phyloP scores from a whole-genome alignment of 2,329 filamentous ascomycete species.

The Pseudogymnoascus sp. region DNA sequence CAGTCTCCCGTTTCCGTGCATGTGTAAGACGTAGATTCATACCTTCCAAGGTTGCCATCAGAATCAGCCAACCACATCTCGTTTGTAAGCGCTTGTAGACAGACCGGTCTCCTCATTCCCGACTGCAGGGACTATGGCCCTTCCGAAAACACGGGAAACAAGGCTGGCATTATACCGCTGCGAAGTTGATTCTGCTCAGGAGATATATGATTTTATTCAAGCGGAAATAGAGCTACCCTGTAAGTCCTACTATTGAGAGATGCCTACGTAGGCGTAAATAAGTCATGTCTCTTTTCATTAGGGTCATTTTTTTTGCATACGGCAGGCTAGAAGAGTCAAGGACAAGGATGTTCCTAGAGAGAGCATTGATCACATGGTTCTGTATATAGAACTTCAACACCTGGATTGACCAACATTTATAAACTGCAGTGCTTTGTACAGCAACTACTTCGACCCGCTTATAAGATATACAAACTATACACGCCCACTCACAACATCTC shows the following conservation, averaged over 20 bases:
- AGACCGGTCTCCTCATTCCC: background rate
- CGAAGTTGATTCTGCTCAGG: too few species aligned
- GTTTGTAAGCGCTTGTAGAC: background rate
- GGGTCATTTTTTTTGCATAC: too few species aligned
- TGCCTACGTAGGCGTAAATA: too few species aligned
- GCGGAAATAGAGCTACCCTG: too few species aligned
- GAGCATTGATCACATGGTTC: background rate
- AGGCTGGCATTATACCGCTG: background rate
- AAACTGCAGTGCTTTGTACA: conserved; percentile 39
- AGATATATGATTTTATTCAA: too few species aligned
- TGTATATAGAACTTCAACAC: conserved; percentile 17
- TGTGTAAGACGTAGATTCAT: background rate
- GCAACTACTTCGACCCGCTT: conserved; percentile 33
- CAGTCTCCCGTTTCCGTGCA: background rate
- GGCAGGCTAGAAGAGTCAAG: background rate
- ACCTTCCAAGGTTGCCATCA: background rate
- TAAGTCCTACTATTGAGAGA: too few species aligned
- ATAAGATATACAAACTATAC: background rate
- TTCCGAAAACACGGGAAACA: background rate
- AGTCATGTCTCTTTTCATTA: too few species aligned
- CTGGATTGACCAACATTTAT: conserved; percentile 42
- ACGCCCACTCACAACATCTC: background rate
- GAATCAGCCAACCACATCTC: background rate
- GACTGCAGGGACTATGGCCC: background rate
- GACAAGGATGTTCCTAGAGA: background rate